These are phyloP conservation scores for Hypoxylon sp. DNA, from an alignment of 2,329 filamentous ascomycete species.

Conservation along the genomic window DNA sequence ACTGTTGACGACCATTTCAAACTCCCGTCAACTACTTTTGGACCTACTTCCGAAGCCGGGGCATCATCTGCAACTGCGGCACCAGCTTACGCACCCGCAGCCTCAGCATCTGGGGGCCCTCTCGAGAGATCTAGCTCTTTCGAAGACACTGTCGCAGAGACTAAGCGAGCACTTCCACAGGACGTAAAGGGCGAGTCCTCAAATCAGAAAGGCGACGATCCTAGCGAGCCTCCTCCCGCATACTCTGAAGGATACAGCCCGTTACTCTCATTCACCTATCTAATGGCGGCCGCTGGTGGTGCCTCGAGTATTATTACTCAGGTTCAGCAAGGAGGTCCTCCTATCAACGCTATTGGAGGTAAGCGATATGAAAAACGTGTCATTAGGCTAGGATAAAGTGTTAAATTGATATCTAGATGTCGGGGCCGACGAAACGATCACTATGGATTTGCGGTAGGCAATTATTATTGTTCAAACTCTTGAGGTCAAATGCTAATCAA, in stretches of 20 bases:
- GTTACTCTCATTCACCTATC: slow-evolving; percentile 91
- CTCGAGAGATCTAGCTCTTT: slow-evolving; percentile 58
- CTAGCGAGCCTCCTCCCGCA: slow-evolving; percentile 90
- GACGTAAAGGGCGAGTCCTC: slow-evolving; percentile 84
- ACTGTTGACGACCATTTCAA: slow-evolving; percentile 55
- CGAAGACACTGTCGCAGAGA: slow-evolving; percentile 75
- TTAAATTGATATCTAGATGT: slow-evolving; percentile 69
- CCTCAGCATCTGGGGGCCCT: slow-evolving; percentile 58
- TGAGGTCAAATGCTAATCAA: slow-evolving; percentile 39
- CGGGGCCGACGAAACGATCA: slow-evolving; percentile 92
- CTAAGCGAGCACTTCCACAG: slow-evolving; percentile 85
- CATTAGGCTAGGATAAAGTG: not conserved
- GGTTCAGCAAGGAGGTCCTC: slow-evolving; percentile 92
- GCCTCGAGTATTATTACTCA: slow-evolving; percentile 99
- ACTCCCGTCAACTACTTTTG: slow-evolving; percentile 47
- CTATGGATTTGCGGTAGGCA: slow-evolving; percentile 89
- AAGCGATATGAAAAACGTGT: slow-evolving; percentile 50
- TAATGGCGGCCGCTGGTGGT: slow-evolving; percentile 98
- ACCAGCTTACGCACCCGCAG: slow-evolving; percentile 68
- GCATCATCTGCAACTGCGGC: slow-evolving; percentile 61
- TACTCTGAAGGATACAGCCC: slow-evolving; percentile 97
- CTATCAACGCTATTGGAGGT: slow-evolving; percentile 92
- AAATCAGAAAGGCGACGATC: slow-evolving; percentile 79
- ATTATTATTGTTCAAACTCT: slow-evolving; percentile 4
- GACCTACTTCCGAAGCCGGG: slow-evolving; percentile 53